Base-by-base conservation (phyloP, 306 rosid genomes). In the Castanospermum australe region DNA sequence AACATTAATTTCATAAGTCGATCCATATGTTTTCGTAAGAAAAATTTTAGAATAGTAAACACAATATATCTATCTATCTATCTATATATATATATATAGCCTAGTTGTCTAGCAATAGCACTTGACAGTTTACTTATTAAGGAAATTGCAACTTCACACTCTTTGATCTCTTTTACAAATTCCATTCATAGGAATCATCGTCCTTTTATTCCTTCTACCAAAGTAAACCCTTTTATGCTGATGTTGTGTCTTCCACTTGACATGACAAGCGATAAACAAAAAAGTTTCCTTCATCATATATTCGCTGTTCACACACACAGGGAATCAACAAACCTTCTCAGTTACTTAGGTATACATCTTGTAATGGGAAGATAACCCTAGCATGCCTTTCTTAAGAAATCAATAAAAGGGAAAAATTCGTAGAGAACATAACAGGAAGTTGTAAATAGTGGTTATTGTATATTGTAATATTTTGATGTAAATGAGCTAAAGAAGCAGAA, bases 131-230 rank as follows among this genome's bases (percentile, higher is more conserved):
- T 59, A 9, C 52, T 15, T 47, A 12, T 48, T 32, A 48, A 30
- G 75, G 60, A 69, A 69, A 48, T 42, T 8, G 8, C 8, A 0
- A 10, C 4, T 42, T 11, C 55, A 42, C 41, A 14, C 3, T 20
- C 47, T 73, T 59, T 32, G 4, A 68, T 71, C 4, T 72, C 45
- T 5, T 74, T 67, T 75, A 54, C 67, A 66, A 76, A 72, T 65
- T 77, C 44, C 36, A 42, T 73, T 77, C 79, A 50, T 54, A 75
- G 36, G 75, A 75, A 81, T 65, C 32, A 81, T 69, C 18, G 44
- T 52, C 54, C 62, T 84, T 79, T 75, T 85, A 74, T 78, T 78
- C 86, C 64, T 67, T 72, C 85, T 7, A 55, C 39, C 73, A 50
- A 71, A 71, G 67, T 63, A 62, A 70, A 63, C 63, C 70, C 61